Evolutionary conservation across 1,139 yeast species (phyloP), one percentile per base, ranked within the genome.

Genomic region (Protomyces inundatus): DNA sequence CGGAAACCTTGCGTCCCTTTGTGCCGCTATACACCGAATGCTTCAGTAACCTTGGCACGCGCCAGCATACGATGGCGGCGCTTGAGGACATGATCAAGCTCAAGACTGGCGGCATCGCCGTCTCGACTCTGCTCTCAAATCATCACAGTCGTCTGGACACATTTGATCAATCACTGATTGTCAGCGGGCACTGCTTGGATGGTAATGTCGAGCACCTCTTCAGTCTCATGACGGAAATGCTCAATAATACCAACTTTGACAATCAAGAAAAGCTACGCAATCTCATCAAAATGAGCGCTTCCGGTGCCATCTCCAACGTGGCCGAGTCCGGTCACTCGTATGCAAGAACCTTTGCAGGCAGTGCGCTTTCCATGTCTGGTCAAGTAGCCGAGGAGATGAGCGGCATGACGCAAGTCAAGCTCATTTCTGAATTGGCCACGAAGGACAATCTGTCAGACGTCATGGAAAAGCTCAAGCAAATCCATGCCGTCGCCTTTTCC

Each of bases 251-350:
- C 0, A 83, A 85, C 68, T 86, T 90, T 70, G 78, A 77, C 30
- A 87, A 88, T 58, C 77, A 84, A 64, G 87, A 86, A 61, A 93
- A 91, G 71, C 78, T 93, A 66, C 79, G 83, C 67, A 84, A 89
- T 1, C 78, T 93, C 68, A 83, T 95, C 54, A 88, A 87, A 70
- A 82, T 86, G 61, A 75, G 86, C 72, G 69, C 69, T 1, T 60
- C 69, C 36, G 72, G 69, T 34, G 87, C 89, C 0, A 87, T 91
- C 53, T 91, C 90, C 70, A 90, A 88, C 70, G 78, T 90, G 61
- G 93, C 97, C 5, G 95, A 91, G 67, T 79, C 87, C 59, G 99
- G 99, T 0, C 98, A 93, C 72, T 79, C 87, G 1, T 91, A 81
- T 75, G 97, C 98, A 1, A 81, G 85, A 69, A 80, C 85, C 4